Conservation (phyloP, 2,329 filamentous ascomycete species). For the Sordariomycetes sp. region DNA sequence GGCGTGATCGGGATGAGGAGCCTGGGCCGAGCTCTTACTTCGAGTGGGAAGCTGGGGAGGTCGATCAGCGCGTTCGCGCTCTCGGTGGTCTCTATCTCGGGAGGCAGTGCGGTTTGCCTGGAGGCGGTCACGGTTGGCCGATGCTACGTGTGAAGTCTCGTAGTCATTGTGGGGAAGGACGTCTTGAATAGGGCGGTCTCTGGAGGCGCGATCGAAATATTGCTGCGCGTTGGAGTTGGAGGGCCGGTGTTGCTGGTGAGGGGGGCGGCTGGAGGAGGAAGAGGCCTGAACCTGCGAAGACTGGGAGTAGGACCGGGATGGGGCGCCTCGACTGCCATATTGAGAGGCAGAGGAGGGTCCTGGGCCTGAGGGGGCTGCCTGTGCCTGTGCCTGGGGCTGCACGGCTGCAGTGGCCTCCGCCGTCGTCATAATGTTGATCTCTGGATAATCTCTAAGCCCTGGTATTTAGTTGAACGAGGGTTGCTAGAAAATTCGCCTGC, state of each 20-base stretch:
- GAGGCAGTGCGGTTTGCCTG: conserved; percentile 44
- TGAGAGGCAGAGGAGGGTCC: too few relatives aligned
- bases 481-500: too few relatives aligned
- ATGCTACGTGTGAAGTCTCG: conserved; percentile 63
- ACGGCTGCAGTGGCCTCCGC: too few relatives aligned
- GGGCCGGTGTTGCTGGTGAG: background rate
- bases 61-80: background rate
- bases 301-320: background rate
- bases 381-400: too few relatives aligned
- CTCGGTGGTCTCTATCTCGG: background rate
- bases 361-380: too few relatives aligned
- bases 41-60: too few relatives aligned
- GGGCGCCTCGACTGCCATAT: too few relatives aligned
- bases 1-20: background rate
- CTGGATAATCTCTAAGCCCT: too few relatives aligned
- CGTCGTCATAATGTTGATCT: too few relatives aligned
- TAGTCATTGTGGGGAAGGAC: conserved; percentile 55
- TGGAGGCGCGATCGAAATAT: background rate
- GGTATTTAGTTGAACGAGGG: too few relatives aligned
- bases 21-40: background rate
- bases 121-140: conserved; percentile 31
- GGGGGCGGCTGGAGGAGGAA: background rate
- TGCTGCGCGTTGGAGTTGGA: background rate
- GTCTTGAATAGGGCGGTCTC: conserved; percentile 13
- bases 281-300: background rate